phyloP scores from a whole-genome alignment of 2,329 filamentous ascomycete genomes.

The Ambrosiella beaveri region DNA sequence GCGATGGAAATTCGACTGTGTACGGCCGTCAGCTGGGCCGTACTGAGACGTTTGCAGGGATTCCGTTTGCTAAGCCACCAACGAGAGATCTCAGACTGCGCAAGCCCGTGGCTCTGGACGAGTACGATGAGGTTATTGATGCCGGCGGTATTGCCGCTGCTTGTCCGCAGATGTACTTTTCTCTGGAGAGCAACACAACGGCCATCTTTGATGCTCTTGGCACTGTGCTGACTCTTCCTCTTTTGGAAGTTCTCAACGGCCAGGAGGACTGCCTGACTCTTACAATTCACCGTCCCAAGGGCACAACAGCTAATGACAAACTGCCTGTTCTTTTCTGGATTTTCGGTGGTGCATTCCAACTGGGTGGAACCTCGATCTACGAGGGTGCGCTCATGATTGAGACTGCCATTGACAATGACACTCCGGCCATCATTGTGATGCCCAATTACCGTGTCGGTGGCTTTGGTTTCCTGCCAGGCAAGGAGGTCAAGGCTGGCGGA shows the following conservation, averaged over 20 bases:
- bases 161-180: slow-evolving; percentile 42
- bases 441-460: slow-evolving; percentile 48
- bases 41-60: slow-evolving; percentile 43
- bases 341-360: slow-evolving; percentile 33
- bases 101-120: slow-evolving; percentile 35
- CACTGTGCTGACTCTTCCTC: slow-evolving; percentile 24
- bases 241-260: slow-evolving; percentile 26
- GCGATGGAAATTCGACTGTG: slow-evolving; percentile 10
- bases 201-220: slow-evolving; percentile 23
- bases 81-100: slow-evolving; percentile 40
- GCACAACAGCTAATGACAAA: slow-evolving; percentile 24
- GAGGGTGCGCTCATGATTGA: slow-evolving; percentile 22
- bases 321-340: slow-evolving; percentile 42
- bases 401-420: slow-evolving; percentile 24
- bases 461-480: slow-evolving; percentile 43
- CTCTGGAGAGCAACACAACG: slow-evolving; percentile 21
- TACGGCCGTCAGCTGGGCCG: slow-evolving; percentile 15
- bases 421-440: slow-evolving; percentile 44
- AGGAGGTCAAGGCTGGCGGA: slow-evolving; percentile 36
- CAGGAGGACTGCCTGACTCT: slow-evolving; percentile 36
- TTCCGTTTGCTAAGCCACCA: slow-evolving; percentile 47
- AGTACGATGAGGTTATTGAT: slow-evolving; percentile 32
- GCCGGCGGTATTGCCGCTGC: slow-evolving; percentile 30
- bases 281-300: slow-evolving; percentile 29
- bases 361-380: slow-evolving; percentile 21